Evolutionary conservation across 352 stramenopile species (phyloP), one percentile per base, ranked within the genome.

Genomic region (Globisporangium barbulae): DNA sequence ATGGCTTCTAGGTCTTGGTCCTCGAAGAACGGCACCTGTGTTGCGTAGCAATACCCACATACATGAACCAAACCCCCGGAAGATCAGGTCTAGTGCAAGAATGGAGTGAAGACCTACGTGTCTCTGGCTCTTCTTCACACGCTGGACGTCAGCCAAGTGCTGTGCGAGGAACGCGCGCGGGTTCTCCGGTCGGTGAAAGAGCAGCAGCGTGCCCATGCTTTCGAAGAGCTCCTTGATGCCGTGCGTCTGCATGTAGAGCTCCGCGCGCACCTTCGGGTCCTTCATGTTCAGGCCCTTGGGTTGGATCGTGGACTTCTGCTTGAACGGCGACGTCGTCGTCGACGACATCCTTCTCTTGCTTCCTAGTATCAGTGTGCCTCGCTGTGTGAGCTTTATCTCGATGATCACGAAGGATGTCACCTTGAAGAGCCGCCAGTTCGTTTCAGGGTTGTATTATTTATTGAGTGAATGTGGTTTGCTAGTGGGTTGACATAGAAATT

Each of bases 221-320:
- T 90, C 75, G 59, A 90, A 89, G 10, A 91, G 70, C 53, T 89
- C 79, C 35, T 83, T 89, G 64, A 90, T 77, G 21, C 79, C 79
- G 47, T 91, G 75, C 2, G 74, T 83, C 39, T 85, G 69, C 68
- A 85, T 82, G 53, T 90, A 91, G 56, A 90, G 54, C 30, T 84
- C 69, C 0, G 79, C 81, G 17, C 79, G 78, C 45, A 89, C 77
- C 62, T 84, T 87, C 0, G 79, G 81, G 31, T 89, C 82, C n/a
- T 82, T 84, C 58, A 81, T 76, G 62, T 88, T 82, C 12, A 73
- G 44, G 13, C 75, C 69, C 19, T 65, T 52, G 47, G 57, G 41
- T 13, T 21, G 35, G 39, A 60, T 59, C 57, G 48, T 60, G 12
- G 53, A 62, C 21, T 65, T 57, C 22, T 33, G 42, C n/a, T 69